Evolutionary conservation across 257 asterid genomes (phyloP).

Genomic region (Nicotiana paniculata): DNA sequence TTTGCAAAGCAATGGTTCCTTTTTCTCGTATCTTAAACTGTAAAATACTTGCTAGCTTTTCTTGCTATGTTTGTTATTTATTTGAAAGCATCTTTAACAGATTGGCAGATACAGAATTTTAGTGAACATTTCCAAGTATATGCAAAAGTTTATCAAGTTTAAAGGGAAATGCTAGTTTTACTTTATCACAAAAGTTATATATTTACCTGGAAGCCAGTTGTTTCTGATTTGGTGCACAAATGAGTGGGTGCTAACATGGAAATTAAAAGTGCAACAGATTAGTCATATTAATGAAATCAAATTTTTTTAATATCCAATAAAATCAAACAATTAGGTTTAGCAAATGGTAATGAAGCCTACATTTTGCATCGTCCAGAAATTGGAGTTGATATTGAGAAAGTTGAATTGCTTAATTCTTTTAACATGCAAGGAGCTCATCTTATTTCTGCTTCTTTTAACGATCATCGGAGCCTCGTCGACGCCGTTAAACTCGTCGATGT

Average conservation of each 20-base stretch:
- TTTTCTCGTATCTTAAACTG: neutral
- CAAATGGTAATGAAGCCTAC: slow-evolving; percentile 60
- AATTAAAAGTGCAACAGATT: too few relatives aligned
- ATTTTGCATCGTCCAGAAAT: slow-evolving; percentile 58
- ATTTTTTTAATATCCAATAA: too few relatives aligned
- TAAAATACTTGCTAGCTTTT: neutral
- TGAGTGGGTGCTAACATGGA: too few relatives aligned
- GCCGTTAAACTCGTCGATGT: slow-evolving; percentile 76
- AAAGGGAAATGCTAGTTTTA: too few relatives aligned
- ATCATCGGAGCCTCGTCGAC: slow-evolving; percentile 59
- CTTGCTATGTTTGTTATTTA: slow-evolving; percentile 4
- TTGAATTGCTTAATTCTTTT: slow-evolving; percentile 50
- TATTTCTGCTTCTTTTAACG: slow-evolving; percentile 55
- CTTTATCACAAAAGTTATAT: too few relatives aligned
- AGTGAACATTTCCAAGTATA: too few relatives aligned
- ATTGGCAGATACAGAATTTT: too few relatives aligned
- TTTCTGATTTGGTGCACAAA: too few relatives aligned
- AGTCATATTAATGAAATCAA: too few relatives aligned
- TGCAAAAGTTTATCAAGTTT: too few relatives aligned
- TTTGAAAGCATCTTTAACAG: neutral
- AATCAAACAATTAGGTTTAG: slow-evolving; percentile 25
- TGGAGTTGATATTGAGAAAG: slow-evolving; percentile 63
- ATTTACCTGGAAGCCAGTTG: too few relatives aligned
- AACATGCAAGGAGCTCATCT: slow-evolving; percentile 63
- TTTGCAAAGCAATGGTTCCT: neutral